A percentile compares a stretch with the other conserved stretches of the same genome.
Evolutionary conservation across 768 basidiomycete species (phyloP).

Genomic region (Russula griseocarnosa): DNA sequence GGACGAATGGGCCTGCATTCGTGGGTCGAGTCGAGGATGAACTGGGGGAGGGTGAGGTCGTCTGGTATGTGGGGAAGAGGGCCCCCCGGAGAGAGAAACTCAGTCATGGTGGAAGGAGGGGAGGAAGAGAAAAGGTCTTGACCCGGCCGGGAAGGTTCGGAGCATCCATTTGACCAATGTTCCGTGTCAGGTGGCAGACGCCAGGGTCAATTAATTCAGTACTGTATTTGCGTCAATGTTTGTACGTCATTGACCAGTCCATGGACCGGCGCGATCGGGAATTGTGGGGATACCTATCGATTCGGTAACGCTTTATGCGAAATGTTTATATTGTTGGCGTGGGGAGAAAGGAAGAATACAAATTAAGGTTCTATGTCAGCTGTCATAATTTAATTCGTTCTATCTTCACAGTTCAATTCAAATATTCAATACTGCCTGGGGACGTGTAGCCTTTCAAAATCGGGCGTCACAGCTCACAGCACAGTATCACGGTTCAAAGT

Average conservation of each 20-base stretch:
- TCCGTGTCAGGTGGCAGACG: not conserved
- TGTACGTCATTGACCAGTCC: not conserved
- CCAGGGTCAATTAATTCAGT: not conserved
- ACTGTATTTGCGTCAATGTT: not conserved
- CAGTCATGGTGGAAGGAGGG: slow-evolving; percentile 20
- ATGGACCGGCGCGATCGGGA: not conserved
- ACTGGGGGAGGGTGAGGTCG: slow-evolving; percentile 30
- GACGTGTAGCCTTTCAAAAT: too few species aligned
- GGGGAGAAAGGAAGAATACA: too few species aligned
- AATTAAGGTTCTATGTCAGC: not conserved
- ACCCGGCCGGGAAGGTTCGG: not conserved
- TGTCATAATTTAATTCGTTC: not conserved
- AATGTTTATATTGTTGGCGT: too few species aligned
- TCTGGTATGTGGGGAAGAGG: slow-evolving; percentile 27
- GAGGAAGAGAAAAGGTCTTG: not conserved
- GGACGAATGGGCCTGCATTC: slow-evolving; percentile 19
- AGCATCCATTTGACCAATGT: not conserved
- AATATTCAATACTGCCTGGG: too few species aligned
- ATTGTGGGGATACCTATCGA: not conserved
- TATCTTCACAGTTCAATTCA: too few species aligned
- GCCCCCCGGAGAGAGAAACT: slow-evolving; percentile 18
- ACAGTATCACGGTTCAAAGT: too few species aligned
- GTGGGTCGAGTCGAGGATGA: slow-evolving; percentile 30
- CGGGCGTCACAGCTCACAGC: too few species aligned
- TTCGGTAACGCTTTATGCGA: too few species aligned